Evolutionary conservation across 148 eudicot genomes (phyloP), one percentile per base, ranked within the genome.

Genomic region (Camellia sinensis): DNA sequence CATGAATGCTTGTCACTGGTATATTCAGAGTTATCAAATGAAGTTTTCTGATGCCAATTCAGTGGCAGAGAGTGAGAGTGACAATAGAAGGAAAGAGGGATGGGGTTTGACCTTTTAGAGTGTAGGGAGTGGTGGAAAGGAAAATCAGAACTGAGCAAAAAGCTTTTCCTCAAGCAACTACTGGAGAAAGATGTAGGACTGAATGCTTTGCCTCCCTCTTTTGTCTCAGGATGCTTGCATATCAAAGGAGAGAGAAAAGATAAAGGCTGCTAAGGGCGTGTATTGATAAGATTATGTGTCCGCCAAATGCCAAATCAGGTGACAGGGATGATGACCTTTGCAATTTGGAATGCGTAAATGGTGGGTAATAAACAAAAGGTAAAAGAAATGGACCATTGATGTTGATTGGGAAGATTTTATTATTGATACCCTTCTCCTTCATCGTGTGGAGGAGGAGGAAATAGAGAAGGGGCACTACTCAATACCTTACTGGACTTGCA

Each of bases 351-450:
- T 19, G 57, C 53, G 74, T 73, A 70, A 78, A 6, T 60, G 13
- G 59, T 21, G 85, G 85, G 88, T n/a, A 82, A 77, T 85, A 84
- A 80, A 91, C 73, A 83, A 89, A 29, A 86, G 75, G 85, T 72
- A 78, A 61, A 8, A 73, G 40, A 74, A 54, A 80, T 80, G 29
- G 29, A n/a, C 29, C 29, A 29, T 29, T 79, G 87, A 81, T 81
- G 77, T 82, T 77, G 95, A 92, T 75, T 92, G 92, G 94, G 97
- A 94, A 85, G 98, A 94, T 86, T 88, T 94, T 73, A 84, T 94
- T 71, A 89, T 94, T 43, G 98, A 94, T 84, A 88, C 95, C 18
- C 90, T 92, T 72, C 76, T 94, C 52, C 87, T 94, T 71, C 98
- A 92, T 80, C 85, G 65, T 74, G 97, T 92, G 68, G 81, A 87